phyloP scores from a whole-genome alignment of 2,329 filamentous ascomycete genomes.

The Simplicillium aogashimaense region DNA sequence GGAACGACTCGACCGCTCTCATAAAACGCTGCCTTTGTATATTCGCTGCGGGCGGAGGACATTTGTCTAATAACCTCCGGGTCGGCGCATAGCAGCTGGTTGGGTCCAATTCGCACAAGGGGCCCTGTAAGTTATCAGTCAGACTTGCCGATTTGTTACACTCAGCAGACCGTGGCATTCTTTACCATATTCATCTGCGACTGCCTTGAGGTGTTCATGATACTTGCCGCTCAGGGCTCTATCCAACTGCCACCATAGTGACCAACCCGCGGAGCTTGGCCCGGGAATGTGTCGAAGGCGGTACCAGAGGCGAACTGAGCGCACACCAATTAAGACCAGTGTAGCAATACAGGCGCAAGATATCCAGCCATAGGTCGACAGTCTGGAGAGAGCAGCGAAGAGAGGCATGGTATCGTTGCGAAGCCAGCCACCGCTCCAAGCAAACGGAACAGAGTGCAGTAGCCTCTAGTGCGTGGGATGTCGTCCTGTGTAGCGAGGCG shows the following conservation, averaged over 20 bases:
- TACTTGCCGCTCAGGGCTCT: slow-evolving; percentile 17
- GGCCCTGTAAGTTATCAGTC: slow-evolving; percentile 12
- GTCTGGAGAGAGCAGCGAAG: not conserved
- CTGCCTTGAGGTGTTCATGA: slow-evolving; percentile 15
- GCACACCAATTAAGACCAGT: not conserved
- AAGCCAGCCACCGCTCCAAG: too few relatives aligned
- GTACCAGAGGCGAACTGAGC: slow-evolving; percentile 13
- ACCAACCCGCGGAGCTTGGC: slow-evolving; percentile 14
- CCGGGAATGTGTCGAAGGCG: slow-evolving; percentile 18
- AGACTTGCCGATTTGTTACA: not conserved
- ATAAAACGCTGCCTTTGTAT: slow-evolving; percentile 32
- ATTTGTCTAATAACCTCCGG: slow-evolving; percentile 26
- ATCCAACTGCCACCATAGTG: slow-evolving; percentile 18
- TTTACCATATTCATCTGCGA: slow-evolving; percentile 15
- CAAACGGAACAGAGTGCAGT: too few relatives aligned
- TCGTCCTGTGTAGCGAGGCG: too few relatives aligned
- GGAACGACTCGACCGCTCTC: slow-evolving; percentile 40
- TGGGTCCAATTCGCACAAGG: slow-evolving; percentile 31
- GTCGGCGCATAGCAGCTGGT: slow-evolving; percentile 28
- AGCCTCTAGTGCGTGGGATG: too few relatives aligned
- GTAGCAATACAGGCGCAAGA: not conserved
- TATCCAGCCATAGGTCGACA: not conserved
- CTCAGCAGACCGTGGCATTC: not conserved
- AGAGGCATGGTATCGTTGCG: not conserved
- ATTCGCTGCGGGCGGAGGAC: slow-evolving; percentile 23